These are phyloP conservation scores for Primulina huaijiensis DNA, from an alignment of 257 asterid species.

Conservation along the genomic window DNA sequence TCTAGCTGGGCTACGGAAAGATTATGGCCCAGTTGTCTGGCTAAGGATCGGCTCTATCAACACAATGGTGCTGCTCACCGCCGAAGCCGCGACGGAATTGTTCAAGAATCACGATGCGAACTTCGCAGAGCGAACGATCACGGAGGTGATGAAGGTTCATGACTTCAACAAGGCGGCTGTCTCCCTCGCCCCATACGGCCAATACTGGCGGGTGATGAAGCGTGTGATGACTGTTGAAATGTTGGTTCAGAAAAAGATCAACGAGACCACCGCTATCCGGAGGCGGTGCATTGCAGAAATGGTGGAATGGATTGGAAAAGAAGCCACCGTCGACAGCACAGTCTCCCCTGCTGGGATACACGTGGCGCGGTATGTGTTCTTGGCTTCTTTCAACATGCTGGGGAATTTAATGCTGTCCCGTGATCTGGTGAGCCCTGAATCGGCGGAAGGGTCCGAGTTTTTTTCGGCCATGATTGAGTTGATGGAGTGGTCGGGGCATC, in stretches of 20 bases:
- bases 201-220: slow-evolving; percentile 51
- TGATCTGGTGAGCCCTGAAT: slow-evolving; percentile 42
- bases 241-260: slow-evolving; percentile 38
- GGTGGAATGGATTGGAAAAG: slow-evolving; percentile 43
- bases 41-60: slow-evolving; percentile 45
- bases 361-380: slow-evolving; percentile 49
- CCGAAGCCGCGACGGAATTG: slow-evolving; percentile 43
- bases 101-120: slow-evolving; percentile 55
- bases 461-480: slow-evolving; percentile 46
- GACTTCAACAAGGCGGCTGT: slow-evolving; percentile 41
- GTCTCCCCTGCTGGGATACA: slow-evolving; percentile 20
- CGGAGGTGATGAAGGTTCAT: slow-evolving; percentile 42
- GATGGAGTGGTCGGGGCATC: slow-evolving; percentile 50
- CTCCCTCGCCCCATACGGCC: slow-evolving; percentile 56
- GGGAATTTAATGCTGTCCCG: slow-evolving; percentile 54
- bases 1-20: slow-evolving; percentile 26
- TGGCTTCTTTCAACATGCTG: slow-evolving; percentile 55
- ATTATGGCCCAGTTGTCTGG: slow-evolving; percentile 53
- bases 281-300: slow-evolving; percentile 40
- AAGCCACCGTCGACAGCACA: neutral
- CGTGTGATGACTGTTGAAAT: slow-evolving; percentile 55
- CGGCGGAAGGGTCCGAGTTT: slow-evolving; percentile 45
- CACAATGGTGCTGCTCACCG: slow-evolving; percentile 42
- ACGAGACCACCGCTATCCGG: slow-evolving; percentile 41
- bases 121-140: slow-evolving; percentile 45